phyloP scores from a whole-genome alignment of 805 yeast genomes.

The Nakazawaea ernobii region DNA sequence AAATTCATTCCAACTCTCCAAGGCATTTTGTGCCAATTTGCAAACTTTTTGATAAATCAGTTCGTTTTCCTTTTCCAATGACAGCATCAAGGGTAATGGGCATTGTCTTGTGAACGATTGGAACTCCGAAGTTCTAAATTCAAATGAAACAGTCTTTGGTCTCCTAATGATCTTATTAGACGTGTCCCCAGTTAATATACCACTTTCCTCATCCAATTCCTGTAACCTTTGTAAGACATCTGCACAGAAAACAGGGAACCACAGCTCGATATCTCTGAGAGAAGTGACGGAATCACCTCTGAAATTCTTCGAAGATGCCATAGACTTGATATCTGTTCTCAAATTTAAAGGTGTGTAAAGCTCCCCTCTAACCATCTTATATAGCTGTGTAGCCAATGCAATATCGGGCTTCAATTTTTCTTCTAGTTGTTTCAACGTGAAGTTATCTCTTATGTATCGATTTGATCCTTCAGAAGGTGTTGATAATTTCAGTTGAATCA shows the following conservation, averaged over 20 bases:
- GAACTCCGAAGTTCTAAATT: conserved; percentile 21
- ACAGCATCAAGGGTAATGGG: conserved; percentile 29
- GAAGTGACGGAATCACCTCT: conserved; percentile 46
- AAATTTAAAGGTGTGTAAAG: conserved; percentile 47
- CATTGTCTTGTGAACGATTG: conserved; percentile 35
- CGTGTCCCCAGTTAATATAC: conserved; percentile 10
- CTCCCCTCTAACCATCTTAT: conserved; percentile 60
- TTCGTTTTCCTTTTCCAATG: conserved; percentile 30
- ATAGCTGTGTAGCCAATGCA: conserved; percentile 48
- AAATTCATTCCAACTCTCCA: conserved; percentile 19
- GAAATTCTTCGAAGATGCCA: conserved; percentile 86
- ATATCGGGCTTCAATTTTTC: conserved; percentile 33
- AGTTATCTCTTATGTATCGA: conserved; percentile 44
- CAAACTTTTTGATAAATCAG: conserved; percentile 17
- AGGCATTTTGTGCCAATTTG: conserved; percentile 19
- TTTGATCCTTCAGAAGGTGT: conserved; percentile 45
- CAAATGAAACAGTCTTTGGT: conserved; percentile 51
- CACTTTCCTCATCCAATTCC: conserved; percentile 67
- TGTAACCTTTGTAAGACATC: conserved; percentile 66
- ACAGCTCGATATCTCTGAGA: conserved; percentile 54
- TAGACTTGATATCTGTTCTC: conserved; percentile 66
- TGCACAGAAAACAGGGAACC: conserved; percentile 81
- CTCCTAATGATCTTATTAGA: conserved; percentile 25
- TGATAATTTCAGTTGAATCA: conserved; percentile 41
- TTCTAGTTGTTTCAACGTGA: conserved; percentile 32